Percentiles rank a stretch among this genome's conserved stretches.
These are phyloP conservation scores for Erythrophleum fordii DNA, from an alignment of 306 rosid species.

Conservation along the genomic window DNA sequence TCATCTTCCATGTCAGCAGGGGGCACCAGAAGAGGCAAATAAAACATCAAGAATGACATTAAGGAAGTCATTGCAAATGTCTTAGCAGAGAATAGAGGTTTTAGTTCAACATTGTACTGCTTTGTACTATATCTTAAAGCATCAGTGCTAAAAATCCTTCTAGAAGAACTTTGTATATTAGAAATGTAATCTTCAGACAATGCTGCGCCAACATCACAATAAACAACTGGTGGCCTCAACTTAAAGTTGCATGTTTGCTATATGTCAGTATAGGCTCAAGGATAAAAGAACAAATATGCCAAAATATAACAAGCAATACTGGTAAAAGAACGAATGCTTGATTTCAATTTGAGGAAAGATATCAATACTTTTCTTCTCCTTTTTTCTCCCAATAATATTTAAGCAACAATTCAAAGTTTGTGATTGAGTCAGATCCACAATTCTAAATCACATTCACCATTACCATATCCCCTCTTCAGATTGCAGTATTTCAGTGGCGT, in stretches of 20 bases:
- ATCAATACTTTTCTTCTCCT: too few relatives aligned
- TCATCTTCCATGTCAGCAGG: conserved; percentile 69
- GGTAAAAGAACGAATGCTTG: not conserved
- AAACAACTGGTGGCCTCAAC: conserved; percentile 72
- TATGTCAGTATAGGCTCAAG: conserved; percentile 31
- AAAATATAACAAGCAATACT: not conserved
- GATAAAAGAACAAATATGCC: conserved; percentile 8
- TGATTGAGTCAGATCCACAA: not conserved
- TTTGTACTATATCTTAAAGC: conserved; percentile 57
- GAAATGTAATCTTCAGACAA: conserved; percentile 65
- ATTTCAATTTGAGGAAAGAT: not conserved
- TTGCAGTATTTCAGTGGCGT: not conserved
- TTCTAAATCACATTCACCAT: not conserved
- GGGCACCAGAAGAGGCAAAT: conserved; percentile 90
- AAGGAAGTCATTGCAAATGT: conserved; percentile 64
- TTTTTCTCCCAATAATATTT: too few relatives aligned
- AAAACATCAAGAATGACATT: conserved; percentile 73
- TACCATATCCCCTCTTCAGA: not conserved
- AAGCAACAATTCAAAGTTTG: too few relatives aligned
- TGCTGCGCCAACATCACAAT: conserved; percentile 79
- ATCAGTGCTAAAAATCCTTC: conserved; percentile 46
- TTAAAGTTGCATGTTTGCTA: conserved; percentile 36
- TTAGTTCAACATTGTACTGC: conserved; percentile 70
- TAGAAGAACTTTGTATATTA: conserved; percentile 50
- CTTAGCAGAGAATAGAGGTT: conserved; percentile 82